A percentile compares a stretch with the other conserved stretches of the same genome.
These are phyloP conservation scores for Pyronema domesticum DNA, from an alignment of 495 filamentous ascomycete genomes.

Conservation along the genomic window DNA sequence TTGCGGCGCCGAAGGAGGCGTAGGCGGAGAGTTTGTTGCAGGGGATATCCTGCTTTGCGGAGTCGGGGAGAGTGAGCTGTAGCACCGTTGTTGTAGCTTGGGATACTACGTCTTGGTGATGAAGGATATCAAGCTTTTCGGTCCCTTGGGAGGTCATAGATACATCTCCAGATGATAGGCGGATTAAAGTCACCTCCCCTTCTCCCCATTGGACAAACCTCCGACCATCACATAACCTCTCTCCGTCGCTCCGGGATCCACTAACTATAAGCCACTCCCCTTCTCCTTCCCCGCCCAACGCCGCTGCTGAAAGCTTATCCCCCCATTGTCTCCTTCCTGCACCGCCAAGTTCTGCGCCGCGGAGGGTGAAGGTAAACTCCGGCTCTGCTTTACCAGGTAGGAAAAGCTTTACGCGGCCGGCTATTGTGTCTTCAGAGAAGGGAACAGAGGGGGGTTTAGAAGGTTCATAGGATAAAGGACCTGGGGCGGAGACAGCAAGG, in stretches of 20 bases:
- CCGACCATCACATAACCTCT: background rate
- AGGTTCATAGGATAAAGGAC: slow-evolving; percentile 17
- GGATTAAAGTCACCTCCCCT: slow-evolving; percentile 12
- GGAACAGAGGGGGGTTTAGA: slow-evolving; percentile 9
- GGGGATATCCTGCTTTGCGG: background rate
- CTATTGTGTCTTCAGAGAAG: slow-evolving; percentile 2
- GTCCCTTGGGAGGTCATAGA: background rate
- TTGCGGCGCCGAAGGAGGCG: slow-evolving; percentile 11
- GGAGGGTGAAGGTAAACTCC: slow-evolving; percentile 6
- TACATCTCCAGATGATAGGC: background rate
- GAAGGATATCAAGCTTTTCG: background rate
- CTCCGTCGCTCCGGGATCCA: background rate
- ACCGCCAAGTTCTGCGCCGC: slow-evolving; percentile 15
- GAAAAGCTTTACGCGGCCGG: slow-evolving; percentile 17
- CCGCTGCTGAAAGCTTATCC: slow-evolving; percentile 10
- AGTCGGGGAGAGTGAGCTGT: background rate
- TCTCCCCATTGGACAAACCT: slow-evolving; percentile 10
- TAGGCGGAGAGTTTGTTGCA: background rate
- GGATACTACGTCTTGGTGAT: background rate
- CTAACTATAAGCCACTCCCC: background rate
- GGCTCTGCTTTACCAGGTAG: slow-evolving; percentile 1
- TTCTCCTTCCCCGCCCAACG: slow-evolving; percentile 7
- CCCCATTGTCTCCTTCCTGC: slow-evolving; percentile 19
- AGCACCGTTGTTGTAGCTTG: background rate
- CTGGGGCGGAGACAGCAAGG: slow-evolving; percentile 17